Percentiles rank a stretch among this genome's conserved stretches.
These are phyloP conservation scores for Fraxinus ornus DNA, from an alignment of 305 asterid genomes.

Conservation along the genomic window DNA sequence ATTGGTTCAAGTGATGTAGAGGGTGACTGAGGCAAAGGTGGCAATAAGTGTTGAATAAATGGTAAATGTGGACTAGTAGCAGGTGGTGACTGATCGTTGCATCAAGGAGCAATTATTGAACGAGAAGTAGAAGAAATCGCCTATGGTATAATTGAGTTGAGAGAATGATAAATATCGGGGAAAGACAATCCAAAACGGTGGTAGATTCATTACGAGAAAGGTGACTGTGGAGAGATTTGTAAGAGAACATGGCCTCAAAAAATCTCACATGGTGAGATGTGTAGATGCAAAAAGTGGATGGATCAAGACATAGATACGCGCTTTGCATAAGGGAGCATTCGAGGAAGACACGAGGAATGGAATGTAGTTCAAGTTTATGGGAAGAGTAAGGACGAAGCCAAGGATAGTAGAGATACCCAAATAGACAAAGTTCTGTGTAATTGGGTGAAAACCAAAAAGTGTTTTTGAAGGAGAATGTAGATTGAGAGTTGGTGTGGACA, in stretches of 20 bases:
- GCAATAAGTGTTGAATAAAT: no score
- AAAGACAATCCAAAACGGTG: neutral
- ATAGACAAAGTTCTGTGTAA: neutral
- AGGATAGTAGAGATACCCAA: neutral
- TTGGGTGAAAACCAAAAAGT: neutral
- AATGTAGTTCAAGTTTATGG: neutral
- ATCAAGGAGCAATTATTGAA: neutral
- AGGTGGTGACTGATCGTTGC: neutral
- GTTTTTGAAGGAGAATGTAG: neutral
- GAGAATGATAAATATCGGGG: neutral
- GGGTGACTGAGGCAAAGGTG: neutral
- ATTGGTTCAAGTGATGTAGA: neutral
- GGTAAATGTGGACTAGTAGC: no score
- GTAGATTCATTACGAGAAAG: neutral
- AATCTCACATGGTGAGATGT: neutral
- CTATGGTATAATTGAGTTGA: neutral
- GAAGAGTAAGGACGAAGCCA: neutral
- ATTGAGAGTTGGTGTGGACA: neutral
- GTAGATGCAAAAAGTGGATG: neutral
- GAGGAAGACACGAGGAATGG: neutral
- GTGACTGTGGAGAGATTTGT: neutral
- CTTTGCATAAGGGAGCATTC: no score
- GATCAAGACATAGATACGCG: neutral
- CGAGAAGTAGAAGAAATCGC: neutral
- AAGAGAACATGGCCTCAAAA: neutral